These are phyloP conservation scores for Pestalotiopsis sp. DNA, from an alignment of 2,329 filamentous ascomycete genomes.

Conservation along the genomic window DNA sequence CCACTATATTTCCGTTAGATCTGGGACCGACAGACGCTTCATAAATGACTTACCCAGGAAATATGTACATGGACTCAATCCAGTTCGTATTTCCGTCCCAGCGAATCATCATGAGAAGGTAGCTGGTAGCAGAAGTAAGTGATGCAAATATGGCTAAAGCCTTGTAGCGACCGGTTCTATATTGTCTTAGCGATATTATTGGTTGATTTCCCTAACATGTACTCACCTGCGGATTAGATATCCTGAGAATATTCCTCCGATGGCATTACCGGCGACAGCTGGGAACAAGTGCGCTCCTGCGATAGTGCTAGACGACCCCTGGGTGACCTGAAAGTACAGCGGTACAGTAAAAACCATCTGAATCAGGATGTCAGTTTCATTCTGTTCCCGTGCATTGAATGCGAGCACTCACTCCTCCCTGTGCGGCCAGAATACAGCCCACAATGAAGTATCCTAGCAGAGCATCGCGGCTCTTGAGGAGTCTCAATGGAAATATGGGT, in stretches of 20 bases:
- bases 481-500: background rate
- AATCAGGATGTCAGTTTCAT: background rate
- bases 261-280: background rate
- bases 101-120: slow-evolving; percentile 53
- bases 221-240: slow-evolving; percentile 27
- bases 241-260: background rate
- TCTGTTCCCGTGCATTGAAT: background rate
- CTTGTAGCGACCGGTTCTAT: slow-evolving; percentile 61
- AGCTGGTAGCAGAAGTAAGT: slow-evolving; percentile 50
- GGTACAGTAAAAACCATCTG: background rate
- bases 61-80: slow-evolving; percentile 48
- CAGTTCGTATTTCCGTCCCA: slow-evolving; percentile 64
- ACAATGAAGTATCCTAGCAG: background rate
- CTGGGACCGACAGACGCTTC: background rate
- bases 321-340: background rate
- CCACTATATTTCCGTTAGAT: slow-evolving; percentile 37
- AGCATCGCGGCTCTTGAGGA: background rate
- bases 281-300: background rate
- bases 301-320: background rate
- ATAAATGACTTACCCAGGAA: background rate
- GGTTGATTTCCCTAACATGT: background rate
- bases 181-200: background rate
- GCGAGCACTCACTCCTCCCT: background rate
- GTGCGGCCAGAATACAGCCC: background rate
- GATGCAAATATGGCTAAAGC: slow-evolving; percentile 53